Base-by-base conservation (phyloP, 371 early-diverging fungal species). In the Mortierella sp. region DNA sequence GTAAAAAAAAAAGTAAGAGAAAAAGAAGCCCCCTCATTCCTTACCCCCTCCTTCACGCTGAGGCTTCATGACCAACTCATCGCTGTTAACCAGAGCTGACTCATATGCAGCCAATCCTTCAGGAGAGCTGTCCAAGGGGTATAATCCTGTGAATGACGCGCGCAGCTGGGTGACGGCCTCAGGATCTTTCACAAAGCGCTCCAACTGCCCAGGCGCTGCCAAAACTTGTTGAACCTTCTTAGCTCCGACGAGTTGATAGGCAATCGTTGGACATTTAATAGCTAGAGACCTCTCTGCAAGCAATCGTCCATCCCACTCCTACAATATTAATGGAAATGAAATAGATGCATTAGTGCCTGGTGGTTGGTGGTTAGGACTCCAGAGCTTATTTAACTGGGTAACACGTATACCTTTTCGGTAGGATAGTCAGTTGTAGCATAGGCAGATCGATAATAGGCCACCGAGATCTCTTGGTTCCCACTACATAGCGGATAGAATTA, bases 211-310 rank as follows among this genome's bases (percentile, higher is more conserved):
- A 0, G 96, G 92, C 0, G 85, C 76, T 0, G 97, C 92, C 42
- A 99, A 82, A 6, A 97, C 92, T 80, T 99, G 98, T 75, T 99
- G 98, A 6, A 98, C 90, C 76, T 99, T 99, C 79, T 99, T 99
- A 31, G 95, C 89, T 12, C 99, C 99, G 0, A 93, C 95, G n/a
- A 99, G 84, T 61, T 98, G 98, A 72, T 97, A 97, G 0, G 95
- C 94, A 15, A 95, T 86, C 22, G 89, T 94, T 32, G 98, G 99
- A 69, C 96, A 96, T 66, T 97, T 95, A 68, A 98, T 91, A 0
- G 97, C 87, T 28, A 89, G 72, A 0, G 97, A 96, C 22, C 87
- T 86, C 73, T 99, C 99, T 5, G 97, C 84, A 61, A 91, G 77
- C 58, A 93, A 84, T 57, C 98, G 84, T 2, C 94, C 97, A 9